Evolutionary conservation across 1,139 yeast species (phyloP).

Genomic region (Pichia sp.): DNA sequence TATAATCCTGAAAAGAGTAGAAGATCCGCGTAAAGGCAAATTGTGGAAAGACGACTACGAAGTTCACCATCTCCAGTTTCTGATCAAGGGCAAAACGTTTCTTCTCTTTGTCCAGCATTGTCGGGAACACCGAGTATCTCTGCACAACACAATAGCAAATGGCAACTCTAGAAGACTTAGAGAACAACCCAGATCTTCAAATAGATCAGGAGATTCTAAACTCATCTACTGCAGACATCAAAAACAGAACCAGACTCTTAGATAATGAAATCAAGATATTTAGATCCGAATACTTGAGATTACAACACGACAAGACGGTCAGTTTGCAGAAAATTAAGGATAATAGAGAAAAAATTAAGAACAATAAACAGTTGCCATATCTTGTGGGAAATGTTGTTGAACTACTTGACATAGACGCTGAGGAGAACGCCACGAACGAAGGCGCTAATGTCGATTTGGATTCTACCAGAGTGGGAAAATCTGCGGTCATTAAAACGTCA

Average conservation of each 20-base stretch:
- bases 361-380: conserved; percentile 92
- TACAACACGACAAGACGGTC: conserved; percentile 85
- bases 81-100: background rate
- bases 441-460: conserved; percentile 96
- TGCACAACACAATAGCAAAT: too few species aligned
- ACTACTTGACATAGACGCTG: conserved; percentile 78
- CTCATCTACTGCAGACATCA: conserved; percentile 76
- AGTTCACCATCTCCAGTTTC: background rate
- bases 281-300: conserved; percentile 85
- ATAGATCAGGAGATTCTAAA: conserved; percentile 76
- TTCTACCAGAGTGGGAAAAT: conserved; percentile 89
- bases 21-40: too few species aligned
- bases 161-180: conserved; percentile 69
- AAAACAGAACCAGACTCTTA: conserved; percentile 76
- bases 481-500: conserved; percentile 95
- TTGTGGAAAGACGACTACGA: too few species aligned
- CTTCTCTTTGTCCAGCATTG: too few species aligned
- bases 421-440: conserved; percentile 81
- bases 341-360: conserved; percentile 92
- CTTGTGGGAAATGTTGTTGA: conserved; percentile 98
- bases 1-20: too few species aligned
- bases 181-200: conserved; percentile 38
- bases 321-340: conserved; percentile 94
- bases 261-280: conserved; percentile 96
- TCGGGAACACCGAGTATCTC: too few species aligned